phyloP scores from a whole-genome alignment of 345 rosid genomes.

The Sonneratia alba region DNA sequence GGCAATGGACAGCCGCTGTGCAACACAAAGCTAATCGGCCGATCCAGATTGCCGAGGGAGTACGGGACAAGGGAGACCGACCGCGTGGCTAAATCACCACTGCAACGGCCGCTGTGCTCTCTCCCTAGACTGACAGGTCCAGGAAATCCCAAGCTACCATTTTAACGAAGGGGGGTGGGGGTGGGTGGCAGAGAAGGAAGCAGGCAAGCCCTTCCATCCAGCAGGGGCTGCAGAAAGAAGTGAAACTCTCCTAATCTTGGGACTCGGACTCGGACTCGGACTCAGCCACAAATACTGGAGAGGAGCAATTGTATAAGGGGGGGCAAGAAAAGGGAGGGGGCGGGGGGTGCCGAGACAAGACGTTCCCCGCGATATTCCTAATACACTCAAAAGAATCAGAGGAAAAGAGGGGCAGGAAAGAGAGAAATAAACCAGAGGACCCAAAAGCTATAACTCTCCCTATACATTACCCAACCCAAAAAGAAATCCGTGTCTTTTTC shows the following conservation, averaged over 20 bases:
- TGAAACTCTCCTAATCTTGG: not conserved
- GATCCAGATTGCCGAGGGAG: too few species aligned
- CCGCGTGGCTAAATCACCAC: too few species aligned
- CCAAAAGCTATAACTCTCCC: conserved; percentile 22
- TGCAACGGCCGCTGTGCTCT: too few species aligned
- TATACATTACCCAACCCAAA: conserved; percentile 40
- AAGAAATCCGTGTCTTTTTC: not conserved
- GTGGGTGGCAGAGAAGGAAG: too few species aligned
- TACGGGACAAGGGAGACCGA: too few species aligned
- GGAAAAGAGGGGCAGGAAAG: not conserved
- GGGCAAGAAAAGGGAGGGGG: not conserved
- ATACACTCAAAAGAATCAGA: conserved; percentile 8
- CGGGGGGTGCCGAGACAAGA: not conserved
- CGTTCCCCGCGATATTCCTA: not conserved
- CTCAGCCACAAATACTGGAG: not conserved
- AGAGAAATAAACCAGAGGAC: not conserved
- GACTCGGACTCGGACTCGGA: not conserved
- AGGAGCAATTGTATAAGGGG: not conserved
- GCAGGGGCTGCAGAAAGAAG: not conserved
- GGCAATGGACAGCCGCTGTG: too few species aligned
- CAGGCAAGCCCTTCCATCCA: not conserved
- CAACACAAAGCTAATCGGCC: too few species aligned
- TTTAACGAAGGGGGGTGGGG: too few species aligned
- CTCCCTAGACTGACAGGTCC: too few species aligned
- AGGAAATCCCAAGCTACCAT: too few species aligned